Base-by-base conservation (phyloP, 2,329 filamentous ascomycete genomes). In the Penicillium occitanis region DNA sequence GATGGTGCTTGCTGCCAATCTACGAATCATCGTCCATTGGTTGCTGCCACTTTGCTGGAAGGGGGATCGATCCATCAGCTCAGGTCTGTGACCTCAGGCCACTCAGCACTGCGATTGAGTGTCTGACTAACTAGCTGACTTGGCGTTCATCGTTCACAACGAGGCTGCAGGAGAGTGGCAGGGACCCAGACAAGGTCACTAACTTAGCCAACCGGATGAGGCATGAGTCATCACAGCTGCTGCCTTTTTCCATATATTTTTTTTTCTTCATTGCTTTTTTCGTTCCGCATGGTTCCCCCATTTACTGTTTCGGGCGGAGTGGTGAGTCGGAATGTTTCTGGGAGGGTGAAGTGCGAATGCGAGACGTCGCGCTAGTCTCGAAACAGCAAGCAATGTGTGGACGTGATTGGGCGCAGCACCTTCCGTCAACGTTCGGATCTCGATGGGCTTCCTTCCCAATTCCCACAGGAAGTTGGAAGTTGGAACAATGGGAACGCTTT, bases 361-460 rank as follows among this genome's bases (percentile, higher is more conserved):
- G 46, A 25, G 46, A 11, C 14, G 8, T 11, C 1, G 25, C 13
- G 25, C 48, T 57, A 57, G 53, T 40, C 53, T 4, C 3, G 33
- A 37, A 57, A 57, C 0, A 2, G 53, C 17, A 40, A 37, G 33
- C 33, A 5, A 37, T 57, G 10, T 7, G 51, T 33, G 5, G 10
- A 35, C 17, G 30, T 50, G 44, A 50, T 37, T 61, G 42, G 44
- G 42, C 30, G 1, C 28, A 37, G n/a, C 30, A 22, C 44, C 17
- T 48, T 37, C n/a, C 42, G n/a, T 28, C 58, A 61, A 61, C 28
- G 28, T 30, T 55, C 42, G 58, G 30, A 61, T 61, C 58, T 14
- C 42, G 28, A 46, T 30, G 19, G 5, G 58, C 25, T 30, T 30
- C 58, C 44, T 48, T 53, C 30, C 51, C 14, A 19, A 55, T 55